Conservation (phyloP, 352 stramenopile genomes). For the Phytopythium ostracodes region DNA sequence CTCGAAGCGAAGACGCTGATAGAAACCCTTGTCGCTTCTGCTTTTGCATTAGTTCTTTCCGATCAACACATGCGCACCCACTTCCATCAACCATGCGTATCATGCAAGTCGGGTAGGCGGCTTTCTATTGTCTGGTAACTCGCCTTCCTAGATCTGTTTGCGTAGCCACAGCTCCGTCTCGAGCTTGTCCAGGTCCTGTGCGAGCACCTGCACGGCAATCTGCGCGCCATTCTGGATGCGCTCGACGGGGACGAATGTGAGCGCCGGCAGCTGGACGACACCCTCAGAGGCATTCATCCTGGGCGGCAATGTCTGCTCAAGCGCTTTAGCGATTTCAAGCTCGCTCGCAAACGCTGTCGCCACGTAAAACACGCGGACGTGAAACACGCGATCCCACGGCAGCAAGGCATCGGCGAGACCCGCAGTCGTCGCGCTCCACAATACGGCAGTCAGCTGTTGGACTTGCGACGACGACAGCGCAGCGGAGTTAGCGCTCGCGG, state of each 20-base stretch:
- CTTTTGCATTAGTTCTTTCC: not conserved
- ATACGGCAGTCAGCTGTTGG: not conserved
- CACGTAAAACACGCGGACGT: conserved; percentile 72
- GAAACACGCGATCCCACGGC: conserved; percentile 58
- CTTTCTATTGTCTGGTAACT: not conserved
- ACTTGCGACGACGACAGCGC: not conserved
- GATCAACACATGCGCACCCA: not conserved
- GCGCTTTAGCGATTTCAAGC: conserved; percentile 30
- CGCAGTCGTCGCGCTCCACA: conserved; percentile 9
- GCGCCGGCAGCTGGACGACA: conserved; percentile 32
- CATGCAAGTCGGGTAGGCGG: not conserved
- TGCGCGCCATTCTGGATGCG: conserved; percentile 44
- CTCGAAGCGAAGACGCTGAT: conserved; percentile 47
- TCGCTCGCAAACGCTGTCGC: conserved; percentile 44
- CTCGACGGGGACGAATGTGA: conserved; percentile 76
- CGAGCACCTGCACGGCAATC: conserved; percentile 58
- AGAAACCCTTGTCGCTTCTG: not conserved
- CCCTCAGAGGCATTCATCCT: too few relatives aligned
- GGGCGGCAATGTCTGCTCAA: conserved; percentile 14
- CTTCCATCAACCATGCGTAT: not conserved
- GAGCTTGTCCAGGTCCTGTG: conserved; percentile 75
- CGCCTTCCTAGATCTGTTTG: conserved; percentile 58
- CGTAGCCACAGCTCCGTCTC: conserved; percentile 84
- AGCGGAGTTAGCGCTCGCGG: not conserved
- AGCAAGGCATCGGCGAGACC: conserved; percentile 40